Evolutionary conservation across 176 grass and related monocot species (phyloP).

Genomic region (Zoysia pacifica): DNA sequence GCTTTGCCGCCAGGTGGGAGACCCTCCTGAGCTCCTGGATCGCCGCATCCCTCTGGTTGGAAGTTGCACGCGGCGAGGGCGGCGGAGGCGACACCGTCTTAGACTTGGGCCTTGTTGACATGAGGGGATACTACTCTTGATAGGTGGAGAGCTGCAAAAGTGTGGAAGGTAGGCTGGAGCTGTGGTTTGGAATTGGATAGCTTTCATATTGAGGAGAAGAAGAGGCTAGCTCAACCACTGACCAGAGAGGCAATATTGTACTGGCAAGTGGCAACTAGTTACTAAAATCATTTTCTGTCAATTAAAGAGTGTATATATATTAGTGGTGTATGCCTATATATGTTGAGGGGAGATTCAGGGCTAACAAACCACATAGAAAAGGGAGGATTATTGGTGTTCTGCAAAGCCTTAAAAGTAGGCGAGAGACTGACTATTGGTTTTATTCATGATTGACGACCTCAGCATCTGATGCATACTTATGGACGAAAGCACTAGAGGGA

Average conservation of each 20-base stretch:
- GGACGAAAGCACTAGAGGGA: too few species aligned
- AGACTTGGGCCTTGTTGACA: conserved; percentile 27
- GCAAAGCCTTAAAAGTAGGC: too few species aligned
- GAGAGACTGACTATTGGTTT: too few species aligned
- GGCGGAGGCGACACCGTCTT: conserved; percentile 1
- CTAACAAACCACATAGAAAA: too few species aligned
- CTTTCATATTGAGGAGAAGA: background rate
- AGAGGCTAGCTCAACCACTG: background rate
- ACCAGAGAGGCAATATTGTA: background rate
- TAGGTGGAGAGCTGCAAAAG: background rate
- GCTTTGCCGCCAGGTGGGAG: conserved; percentile 18
- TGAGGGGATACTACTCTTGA: background rate
- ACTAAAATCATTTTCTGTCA: too few species aligned
- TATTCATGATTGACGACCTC: too few species aligned
- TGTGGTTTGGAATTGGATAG: background rate
- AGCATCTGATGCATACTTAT: too few species aligned
- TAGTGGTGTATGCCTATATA: too few species aligned
- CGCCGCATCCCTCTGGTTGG: conserved; percentile 21
- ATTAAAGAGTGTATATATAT: too few species aligned
- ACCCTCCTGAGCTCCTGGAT: conserved; percentile 45
- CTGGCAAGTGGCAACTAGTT: too few species aligned
- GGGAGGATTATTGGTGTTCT: too few species aligned
- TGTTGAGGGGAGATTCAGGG: too few species aligned
- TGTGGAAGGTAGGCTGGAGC: background rate
- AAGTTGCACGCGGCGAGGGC: background rate